These are phyloP conservation scores for Erythrophleum fordii DNA, from an alignment of 306 rosid species.

Conservation along the genomic window DNA sequence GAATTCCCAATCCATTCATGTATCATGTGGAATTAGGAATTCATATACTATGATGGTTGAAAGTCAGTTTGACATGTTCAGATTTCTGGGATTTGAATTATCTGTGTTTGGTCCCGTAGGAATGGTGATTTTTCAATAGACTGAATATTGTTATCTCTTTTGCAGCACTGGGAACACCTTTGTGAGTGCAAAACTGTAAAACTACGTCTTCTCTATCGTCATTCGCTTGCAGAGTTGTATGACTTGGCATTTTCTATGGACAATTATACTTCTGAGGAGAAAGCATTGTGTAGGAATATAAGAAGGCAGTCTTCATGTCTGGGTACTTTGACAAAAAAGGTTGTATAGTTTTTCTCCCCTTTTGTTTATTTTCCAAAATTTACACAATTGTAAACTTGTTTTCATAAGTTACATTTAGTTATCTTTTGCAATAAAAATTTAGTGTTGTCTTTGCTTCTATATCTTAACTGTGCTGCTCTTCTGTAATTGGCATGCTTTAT, in stretches of 20 bases:
- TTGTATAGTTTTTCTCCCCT: conserved; percentile 19
- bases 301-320: conserved; percentile 58
- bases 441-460: conserved; percentile 31
- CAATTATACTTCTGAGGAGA: conserved; percentile 59
- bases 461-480: conserved; percentile 30
- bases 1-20: conserved; percentile 14
- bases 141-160: conserved; percentile 41
- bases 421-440: conserved; percentile 32
- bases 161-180: conserved; percentile 92
- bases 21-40: conserved; percentile 31
- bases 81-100: conserved; percentile 21
- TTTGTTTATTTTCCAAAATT: conserved; percentile 14
- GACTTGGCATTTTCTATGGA: conserved; percentile 69
- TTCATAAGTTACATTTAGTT: conserved; percentile 28
- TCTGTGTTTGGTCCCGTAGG: not conserved
- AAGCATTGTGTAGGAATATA: conserved; percentile 48
- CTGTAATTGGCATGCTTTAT: not conserved
- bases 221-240: conserved; percentile 80
- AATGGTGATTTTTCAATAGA: conserved; percentile 30
- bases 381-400: conserved; percentile 4
- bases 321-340: conserved; percentile 77
- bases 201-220: conserved; percentile 80
- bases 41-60: conserved; percentile 21
- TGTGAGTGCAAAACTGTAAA: conserved; percentile 87
- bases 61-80: conserved; percentile 28